Conservation (phyloP, 1,284 basidiomycete genomes). For the Leccinum ponderosum region DNA sequence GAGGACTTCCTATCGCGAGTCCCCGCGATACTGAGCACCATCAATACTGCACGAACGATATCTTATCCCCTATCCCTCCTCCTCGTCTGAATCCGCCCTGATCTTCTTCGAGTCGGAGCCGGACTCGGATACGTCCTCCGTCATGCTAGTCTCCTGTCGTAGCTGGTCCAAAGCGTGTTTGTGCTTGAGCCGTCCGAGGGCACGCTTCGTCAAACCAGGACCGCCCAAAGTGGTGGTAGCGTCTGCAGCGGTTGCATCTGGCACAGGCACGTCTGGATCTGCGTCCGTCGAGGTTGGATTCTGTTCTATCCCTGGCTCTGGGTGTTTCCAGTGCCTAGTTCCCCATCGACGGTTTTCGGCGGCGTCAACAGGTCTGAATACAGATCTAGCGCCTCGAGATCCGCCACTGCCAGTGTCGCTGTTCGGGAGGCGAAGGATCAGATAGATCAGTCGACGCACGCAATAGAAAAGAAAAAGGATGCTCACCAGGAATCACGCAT, state of each 20-base stretch:
- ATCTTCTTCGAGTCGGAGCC: constrained; percentile 19
- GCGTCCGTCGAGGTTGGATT: constrained; percentile 21
- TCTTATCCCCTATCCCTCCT: not conserved
- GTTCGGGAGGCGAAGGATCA: constrained; percentile 6
- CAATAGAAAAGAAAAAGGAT: constrained; percentile 26
- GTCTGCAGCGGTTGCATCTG: constrained; percentile 17
- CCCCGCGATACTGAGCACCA: no score
- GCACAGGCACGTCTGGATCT: not conserved
- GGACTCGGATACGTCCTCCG: constrained; percentile 1
- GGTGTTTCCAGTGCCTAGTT: constrained; percentile 32
- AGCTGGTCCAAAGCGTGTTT: constrained; percentile 37
- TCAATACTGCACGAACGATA: no score
- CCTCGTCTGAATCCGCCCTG: constrained; percentile 10
- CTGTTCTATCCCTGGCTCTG: constrained; percentile 26
- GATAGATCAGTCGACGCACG: not conserved
- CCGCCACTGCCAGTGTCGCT: constrained; percentile 44
- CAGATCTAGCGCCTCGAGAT: constrained; percentile 55
- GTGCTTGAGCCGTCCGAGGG: constrained; percentile 51
- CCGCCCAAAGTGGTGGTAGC: not conserved
- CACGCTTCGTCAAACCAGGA: constrained; percentile 39
- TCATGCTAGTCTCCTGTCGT: constrained; percentile 11
- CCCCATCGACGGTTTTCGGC: constrained; percentile 59
- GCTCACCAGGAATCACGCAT: constrained; percentile 26
- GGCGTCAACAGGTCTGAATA: constrained; percentile 59
- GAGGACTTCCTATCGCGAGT: no score